Conservation (phyloP, 306 rosid genomes). For the Sesbania bispinosa region DNA sequence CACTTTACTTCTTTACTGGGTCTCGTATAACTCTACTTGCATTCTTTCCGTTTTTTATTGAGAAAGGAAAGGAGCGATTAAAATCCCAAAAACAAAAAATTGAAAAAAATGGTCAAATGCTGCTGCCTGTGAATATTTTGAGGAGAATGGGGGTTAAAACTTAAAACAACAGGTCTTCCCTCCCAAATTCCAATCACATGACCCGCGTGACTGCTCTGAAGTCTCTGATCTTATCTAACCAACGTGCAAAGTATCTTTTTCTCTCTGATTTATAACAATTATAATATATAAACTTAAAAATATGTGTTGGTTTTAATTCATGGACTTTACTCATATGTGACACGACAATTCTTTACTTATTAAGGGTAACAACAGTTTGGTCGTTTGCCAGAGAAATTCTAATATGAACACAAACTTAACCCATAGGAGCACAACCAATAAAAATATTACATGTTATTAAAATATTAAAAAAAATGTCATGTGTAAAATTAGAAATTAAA, state of each 20-base stretch:
- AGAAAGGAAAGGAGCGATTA: not conserved
- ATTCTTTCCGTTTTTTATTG: not conserved
- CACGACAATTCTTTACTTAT: no score
- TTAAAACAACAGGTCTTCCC: not conserved
- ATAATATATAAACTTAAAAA: no score
- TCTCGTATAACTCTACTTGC: not conserved
- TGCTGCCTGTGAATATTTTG: not conserved
- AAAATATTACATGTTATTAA: no score
- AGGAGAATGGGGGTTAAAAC: not conserved
- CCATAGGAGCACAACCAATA: no score
- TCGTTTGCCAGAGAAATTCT: no score
- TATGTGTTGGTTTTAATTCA: no score
- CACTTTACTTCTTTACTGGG: slow-evolving; percentile 12
- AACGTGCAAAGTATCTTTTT: not conserved
- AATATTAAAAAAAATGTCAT: no score
- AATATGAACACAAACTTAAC: no score
- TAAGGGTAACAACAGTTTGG: no score
- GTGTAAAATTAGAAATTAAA: no score
- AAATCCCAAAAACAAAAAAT: not conserved
- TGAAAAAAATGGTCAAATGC: not conserved
- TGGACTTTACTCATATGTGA: no score
- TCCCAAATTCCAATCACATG: not conserved
- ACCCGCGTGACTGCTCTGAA: not conserved
- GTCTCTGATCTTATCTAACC: not conserved
- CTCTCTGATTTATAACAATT: no score